phyloP scores from a whole-genome alignment of 768 basidiomycete species.

The Strobilomyces echinocephalus region DNA sequence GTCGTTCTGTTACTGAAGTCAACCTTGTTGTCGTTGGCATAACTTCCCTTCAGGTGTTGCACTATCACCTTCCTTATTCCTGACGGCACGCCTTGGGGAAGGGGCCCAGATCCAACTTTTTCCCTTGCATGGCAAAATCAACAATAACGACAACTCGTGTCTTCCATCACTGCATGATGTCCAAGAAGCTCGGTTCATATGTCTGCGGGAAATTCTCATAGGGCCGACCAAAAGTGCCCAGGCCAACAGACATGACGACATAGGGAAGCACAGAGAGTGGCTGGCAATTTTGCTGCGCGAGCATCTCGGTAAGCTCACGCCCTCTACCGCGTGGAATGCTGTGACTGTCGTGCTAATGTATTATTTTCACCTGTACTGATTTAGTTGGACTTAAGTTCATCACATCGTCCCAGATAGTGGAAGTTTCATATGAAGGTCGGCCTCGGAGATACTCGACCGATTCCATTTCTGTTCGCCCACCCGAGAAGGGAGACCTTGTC shows the following conservation, averaged over 20 bases:
- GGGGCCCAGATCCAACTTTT: slow-evolving; percentile 47
- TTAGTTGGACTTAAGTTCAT: slow-evolving; percentile 73
- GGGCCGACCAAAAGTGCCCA: slow-evolving; percentile 15
- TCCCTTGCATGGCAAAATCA: slow-evolving; percentile 39
- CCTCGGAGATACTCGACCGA: slow-evolving; percentile 53
- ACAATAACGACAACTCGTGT: slow-evolving; percentile 37
- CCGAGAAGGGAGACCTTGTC: slow-evolving; percentile 16
- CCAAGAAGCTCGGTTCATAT: slow-evolving; percentile 49
- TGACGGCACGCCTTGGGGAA: slow-evolving; percentile 55
- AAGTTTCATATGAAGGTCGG: slow-evolving; percentile 60
- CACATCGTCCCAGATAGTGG: slow-evolving; percentile 53
- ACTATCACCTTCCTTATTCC: slow-evolving; percentile 51
- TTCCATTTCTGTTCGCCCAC: slow-evolving; percentile 36
- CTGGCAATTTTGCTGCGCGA: slow-evolving; percentile 62
- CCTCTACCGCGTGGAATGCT: not conserved
- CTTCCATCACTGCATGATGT: slow-evolving; percentile 48
- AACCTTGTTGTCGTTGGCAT: slow-evolving; percentile 4
- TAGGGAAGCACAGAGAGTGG: slow-evolving; percentile 56
- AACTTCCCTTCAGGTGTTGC: slow-evolving; percentile 42
- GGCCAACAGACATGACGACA: slow-evolving; percentile 9
- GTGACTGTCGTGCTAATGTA: slow-evolving; percentile 3
- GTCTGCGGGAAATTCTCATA: slow-evolving; percentile 44
- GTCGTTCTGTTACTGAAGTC: slow-evolving; percentile 10
- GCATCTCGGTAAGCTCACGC: slow-evolving; percentile 48
- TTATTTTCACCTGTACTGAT: slow-evolving; percentile 2